Base-by-base conservation (phyloP, 441 rosid species). In the Erodium chrysanthum region DNA sequence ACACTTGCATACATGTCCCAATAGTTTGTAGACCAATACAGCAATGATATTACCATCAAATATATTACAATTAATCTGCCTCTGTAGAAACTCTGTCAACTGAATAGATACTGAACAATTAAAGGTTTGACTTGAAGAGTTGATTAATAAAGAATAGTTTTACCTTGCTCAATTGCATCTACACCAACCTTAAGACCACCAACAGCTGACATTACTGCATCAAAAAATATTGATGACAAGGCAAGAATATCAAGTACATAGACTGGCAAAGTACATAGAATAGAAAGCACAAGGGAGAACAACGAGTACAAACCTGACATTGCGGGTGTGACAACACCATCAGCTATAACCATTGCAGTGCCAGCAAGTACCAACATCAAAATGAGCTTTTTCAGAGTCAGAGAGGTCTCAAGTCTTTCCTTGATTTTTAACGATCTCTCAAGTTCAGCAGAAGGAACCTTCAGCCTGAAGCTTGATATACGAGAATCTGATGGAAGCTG, bases 401-500 rank as follows among this genome's bases (percentile, higher is more conserved):
- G 70, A 29, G 98, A 91, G 70, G 71, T 74, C 85, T 93, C 98
- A 14, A 93, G 98, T 60, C 87, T 84, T 77, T 91, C 98, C 83
- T 93, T 93, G 68, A 93, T 83, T 85, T 85, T 91, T 73, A 93
- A 73, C 35, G 98, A 93, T 80, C 97, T 86, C 84, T 93, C 97
- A 68, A 93, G 96, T 78, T 93, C 98, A 64, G 97, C 78, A 12
- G 97, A 93, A 68, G 97, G 98, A 69, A 91, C 97, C 85, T 91
- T 89, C 60, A 93, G 82, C 84, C 92, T 88, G 82, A 93, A 93
- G 83, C 96, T 91, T 70, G 98, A 91, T 78, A 91, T 91, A 54
- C 96, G 92, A 9, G 96, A 75, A 81, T 93, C 98, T 31, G 97
- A 93, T 44, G 96, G 96, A 70, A 91, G 98, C 76, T 93, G 98